Evolutionary conservation across 345 rosid species (phyloP).

Genomic region (Salix suchowensis): DNA sequence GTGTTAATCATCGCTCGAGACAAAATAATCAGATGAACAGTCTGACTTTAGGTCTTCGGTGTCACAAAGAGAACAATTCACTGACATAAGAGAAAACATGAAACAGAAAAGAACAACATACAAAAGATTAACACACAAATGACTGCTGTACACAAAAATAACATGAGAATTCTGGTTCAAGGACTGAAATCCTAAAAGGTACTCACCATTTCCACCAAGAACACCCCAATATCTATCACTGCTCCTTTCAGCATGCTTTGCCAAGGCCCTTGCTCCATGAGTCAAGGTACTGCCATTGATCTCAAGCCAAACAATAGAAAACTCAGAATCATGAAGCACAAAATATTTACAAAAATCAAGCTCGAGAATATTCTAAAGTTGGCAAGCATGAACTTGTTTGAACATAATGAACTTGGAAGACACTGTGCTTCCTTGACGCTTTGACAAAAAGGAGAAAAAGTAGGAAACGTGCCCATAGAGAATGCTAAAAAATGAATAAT

Average conservation of each 20-base stretch:
- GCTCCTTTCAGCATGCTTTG: conserved; percentile 65
- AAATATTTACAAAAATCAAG: neutral
- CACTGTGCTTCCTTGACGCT: neutral
- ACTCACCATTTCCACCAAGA: conserved; percentile 59
- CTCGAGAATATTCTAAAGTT: neutral
- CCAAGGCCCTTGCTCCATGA: conserved; percentile 76
- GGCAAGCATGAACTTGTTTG: neutral
- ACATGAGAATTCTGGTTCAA: neutral
- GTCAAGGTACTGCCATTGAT: conserved; percentile 58
- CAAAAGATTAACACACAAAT: neutral
- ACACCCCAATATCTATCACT: conserved; percentile 55
- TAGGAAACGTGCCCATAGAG: neutral
- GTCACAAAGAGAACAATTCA: neutral
- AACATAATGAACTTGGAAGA: neutral
- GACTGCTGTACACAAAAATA: neutral
- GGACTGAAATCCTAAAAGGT: neutral
- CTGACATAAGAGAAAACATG: neutral
- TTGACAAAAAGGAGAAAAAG: neutral
- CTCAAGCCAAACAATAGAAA: conserved; percentile 29
- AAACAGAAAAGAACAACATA: neutral
- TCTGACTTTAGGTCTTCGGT: no score
- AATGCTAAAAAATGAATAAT: neutral
- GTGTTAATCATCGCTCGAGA: no score
- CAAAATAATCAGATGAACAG: no score
- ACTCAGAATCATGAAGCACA: conserved; percentile 4